Evolutionary conservation across 352 stramenopile genomes (phyloP).

Genomic region (Globisporangium irregulare): DNA sequence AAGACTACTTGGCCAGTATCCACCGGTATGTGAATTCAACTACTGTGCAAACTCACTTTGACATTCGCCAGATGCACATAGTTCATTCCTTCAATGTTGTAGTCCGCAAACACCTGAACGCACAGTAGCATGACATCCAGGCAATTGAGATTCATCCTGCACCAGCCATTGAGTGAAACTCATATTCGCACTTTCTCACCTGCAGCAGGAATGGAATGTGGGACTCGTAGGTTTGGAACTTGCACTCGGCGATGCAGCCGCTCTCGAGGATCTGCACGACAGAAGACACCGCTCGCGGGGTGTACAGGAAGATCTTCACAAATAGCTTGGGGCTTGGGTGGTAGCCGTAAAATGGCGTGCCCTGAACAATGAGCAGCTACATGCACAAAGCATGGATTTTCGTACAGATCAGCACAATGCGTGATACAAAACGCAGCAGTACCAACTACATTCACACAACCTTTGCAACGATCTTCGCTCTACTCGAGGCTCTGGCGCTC

Average conservation of each 20-base stretch:
- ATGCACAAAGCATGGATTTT: not conserved
- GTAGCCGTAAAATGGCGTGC: conserved; percentile 89
- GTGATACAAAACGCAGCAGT: not conserved
- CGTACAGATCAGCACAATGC: not conserved
- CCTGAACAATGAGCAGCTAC: conserved; percentile 85
- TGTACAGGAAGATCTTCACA: conserved; percentile 88
- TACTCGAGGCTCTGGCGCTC: conserved; percentile 16
- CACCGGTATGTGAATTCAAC: not conserved
- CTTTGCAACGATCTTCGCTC: conserved; percentile 62
- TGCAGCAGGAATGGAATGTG: conserved; percentile 87
- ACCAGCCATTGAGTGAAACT: too few relatives aligned
- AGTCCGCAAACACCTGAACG: conserved; percentile 83
- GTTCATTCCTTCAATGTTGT: conserved; percentile 93
- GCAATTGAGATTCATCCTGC: too few relatives aligned
- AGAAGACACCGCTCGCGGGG: conserved; percentile 51
- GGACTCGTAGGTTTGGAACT: conserved; percentile 87
- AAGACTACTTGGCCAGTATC: too few relatives aligned
- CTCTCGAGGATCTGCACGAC: conserved; percentile 86
- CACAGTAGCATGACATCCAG: not conserved
- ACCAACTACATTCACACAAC: conserved; percentile 19
- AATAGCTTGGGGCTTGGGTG: conserved; percentile 74
- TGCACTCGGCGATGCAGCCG: conserved; percentile 57
- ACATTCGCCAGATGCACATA: conserved; percentile 64
- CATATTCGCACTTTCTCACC: not conserved
- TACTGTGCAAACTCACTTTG: conserved; percentile 37